Percentiles rank a stretch among this genome's conserved stretches.
These are phyloP conservation scores for Viridothelium virens DNA, from an alignment of 495 filamentous ascomycete species.

Conservation along the genomic window DNA sequence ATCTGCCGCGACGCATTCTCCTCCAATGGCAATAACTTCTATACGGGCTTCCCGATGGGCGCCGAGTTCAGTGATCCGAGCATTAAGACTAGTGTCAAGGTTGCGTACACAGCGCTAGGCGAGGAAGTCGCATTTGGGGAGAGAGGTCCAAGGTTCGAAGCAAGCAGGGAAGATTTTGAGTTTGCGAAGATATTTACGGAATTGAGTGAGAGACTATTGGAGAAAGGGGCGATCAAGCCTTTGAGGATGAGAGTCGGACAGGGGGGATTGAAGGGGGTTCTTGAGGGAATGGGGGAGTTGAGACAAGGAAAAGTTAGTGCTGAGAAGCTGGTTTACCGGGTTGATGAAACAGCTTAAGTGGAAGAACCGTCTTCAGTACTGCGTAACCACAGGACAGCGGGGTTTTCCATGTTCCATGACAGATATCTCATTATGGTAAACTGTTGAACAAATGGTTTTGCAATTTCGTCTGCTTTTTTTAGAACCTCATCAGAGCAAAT, in stretches of 20 bases:
- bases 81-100: neutral
- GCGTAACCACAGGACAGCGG: neutral
- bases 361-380: neutral
- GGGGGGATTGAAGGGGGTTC: slow-evolving; percentile 40
- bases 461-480: no score
- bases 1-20: slow-evolving; percentile 28
- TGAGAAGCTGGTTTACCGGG: slow-evolving; percentile 5
- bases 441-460: no score
- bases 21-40: slow-evolving; percentile 3
- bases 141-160: neutral
- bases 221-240: slow-evolving; percentile 41
- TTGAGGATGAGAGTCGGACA: slow-evolving; percentile 41
- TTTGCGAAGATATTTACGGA: slow-evolving; percentile 34
- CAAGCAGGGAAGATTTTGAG: slow-evolving; percentile 32
- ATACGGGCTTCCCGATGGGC: neutral
- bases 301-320: neutral
- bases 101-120: neutral
- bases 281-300: neutral
- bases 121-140: neutral
- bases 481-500: no score
- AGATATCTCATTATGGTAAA: no score
- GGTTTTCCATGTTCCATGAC: neutral
- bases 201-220: slow-evolving; percentile 41
- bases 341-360: neutral
- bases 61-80: slow-evolving; percentile 10